Base-by-base conservation (phyloP, 2,329 filamentous ascomycete species). In the Aureobasidium uvarum region DNA sequence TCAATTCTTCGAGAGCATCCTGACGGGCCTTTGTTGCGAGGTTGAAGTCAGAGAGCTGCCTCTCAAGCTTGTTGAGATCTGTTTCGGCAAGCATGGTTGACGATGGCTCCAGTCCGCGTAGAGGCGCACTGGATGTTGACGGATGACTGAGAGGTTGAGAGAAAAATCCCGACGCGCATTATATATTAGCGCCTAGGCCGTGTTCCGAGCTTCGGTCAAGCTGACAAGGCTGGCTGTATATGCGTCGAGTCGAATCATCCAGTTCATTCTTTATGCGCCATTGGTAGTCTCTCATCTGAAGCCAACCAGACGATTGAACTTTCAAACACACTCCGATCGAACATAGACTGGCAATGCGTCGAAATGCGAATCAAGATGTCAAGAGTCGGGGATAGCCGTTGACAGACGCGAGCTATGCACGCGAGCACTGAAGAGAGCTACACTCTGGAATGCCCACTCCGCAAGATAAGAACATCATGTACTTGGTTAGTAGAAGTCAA, bases 1-100 rank as follows among this genome's bases (percentile, higher is more conserved):
- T 69, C 1, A 82, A 67, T 23, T 70, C 67, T n/a, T 67, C 39
- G 8, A 73, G 67, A 3, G 67, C 70, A n/a, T 68, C 59, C 16
- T 71, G 68, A 39, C 72, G 70, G 18, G 68, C 63, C 14, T 66
- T 59, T 36, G 66, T 67, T 25, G 66, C 64, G n/a, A 66, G 11
- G 31, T 67, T 71, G 51, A 72, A 71, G 5, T 66, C 55, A 16
- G 69, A 50, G 16, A 74, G 70, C 58, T 74, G 68, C 23, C 39
- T 38, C 39, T 54, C 59, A 23, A 67, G 64, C n/a, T 55, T 52
- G 11, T 64, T 60, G 20, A 70, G 62, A 36, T 70, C 68, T n/a
- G 54, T 50, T 43, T 67, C 67, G 25, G 52, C 59, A 38, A 68
- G 63, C 66, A 70, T 67, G 23, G 5, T 58, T 7, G 31, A 28